These are phyloP conservation scores for Xylona heveae DNA, from an alignment of 495 filamentous ascomycete species.

Conservation along the genomic window DNA sequence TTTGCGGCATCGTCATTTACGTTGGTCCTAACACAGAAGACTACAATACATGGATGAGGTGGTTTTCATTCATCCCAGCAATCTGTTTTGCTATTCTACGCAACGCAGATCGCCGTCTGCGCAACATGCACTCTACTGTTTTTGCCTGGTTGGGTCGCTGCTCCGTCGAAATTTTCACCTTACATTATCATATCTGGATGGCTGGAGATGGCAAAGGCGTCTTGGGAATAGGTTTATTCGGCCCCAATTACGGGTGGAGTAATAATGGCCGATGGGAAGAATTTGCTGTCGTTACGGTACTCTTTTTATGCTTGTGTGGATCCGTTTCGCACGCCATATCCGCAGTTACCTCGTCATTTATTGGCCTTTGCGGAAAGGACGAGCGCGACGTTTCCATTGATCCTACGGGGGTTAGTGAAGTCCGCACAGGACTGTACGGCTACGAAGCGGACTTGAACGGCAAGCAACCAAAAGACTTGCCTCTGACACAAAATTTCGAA, in stretches of 20 bases:
- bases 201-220: slow-evolving; percentile 33
- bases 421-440: too few species aligned
- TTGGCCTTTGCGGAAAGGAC: too few species aligned
- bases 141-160: slow-evolving; percentile 32
- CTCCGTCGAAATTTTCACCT: slow-evolving; percentile 34
- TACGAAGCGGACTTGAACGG: too few species aligned
- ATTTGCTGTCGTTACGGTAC: slow-evolving; percentile 15
- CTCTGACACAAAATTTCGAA: too few species aligned
- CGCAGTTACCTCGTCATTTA: too few species aligned
- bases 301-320: slow-evolving; percentile 22
- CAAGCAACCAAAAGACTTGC: too few species aligned
- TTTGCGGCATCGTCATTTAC: slow-evolving; percentile 10
- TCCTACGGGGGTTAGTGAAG: too few species aligned
- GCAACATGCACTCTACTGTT: slow-evolving; percentile 19
- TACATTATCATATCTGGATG: slow-evolving; percentile 43
- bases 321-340: slow-evolving; percentile 15
- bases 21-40: slow-evolving; percentile 14
- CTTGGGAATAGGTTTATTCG: slow-evolving; percentile 25
- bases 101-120: slow-evolving; percentile 20
- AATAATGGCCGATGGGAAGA: slow-evolving; percentile 10
- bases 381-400: too few species aligned
- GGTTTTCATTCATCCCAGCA: slow-evolving; percentile 30
- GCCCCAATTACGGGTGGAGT: slow-evolving; percentile 4
- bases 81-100: slow-evolving; percentile 27
- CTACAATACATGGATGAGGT: slow-evolving; percentile 30